phyloP scores from a whole-genome alignment of 2,329 filamentous ascomycete species.

The Colletotrichum viniferum region DNA sequence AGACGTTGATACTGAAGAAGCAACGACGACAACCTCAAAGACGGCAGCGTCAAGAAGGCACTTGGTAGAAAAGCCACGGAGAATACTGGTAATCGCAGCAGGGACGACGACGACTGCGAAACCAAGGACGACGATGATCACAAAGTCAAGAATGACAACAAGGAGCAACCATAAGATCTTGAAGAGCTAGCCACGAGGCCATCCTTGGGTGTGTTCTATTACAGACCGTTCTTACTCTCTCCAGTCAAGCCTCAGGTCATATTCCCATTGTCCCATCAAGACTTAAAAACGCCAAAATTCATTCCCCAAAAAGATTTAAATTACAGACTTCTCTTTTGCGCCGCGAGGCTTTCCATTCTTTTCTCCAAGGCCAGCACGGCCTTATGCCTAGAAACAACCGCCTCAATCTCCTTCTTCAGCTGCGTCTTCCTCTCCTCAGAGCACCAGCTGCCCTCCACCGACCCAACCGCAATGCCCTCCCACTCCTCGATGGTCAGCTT shows the following conservation, averaged over 20 bases:
- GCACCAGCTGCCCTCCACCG: conserved; percentile 71
- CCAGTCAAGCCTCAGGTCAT: neutral
- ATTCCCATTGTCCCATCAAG: neutral
- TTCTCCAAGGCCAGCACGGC: neutral
- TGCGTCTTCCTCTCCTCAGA: conserved; percentile 63
- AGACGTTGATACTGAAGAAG: neutral
- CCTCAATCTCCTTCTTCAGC: conserved; percentile 53
- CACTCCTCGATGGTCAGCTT: conserved; percentile 67
- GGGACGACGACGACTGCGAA: neutral
- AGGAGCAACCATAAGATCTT: neutral
- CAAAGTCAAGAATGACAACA: neutral
- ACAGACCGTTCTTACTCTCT: fast-evolving
- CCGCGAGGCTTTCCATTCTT: neutral
- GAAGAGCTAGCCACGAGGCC: fast-evolving
- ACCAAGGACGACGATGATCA: neutral
- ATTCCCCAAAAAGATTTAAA: neutral
- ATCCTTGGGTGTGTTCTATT: neutral
- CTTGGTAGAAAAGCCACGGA: too few species aligned
- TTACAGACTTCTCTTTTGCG: neutral
- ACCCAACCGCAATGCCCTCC: conserved; percentile 64
- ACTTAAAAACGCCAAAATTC: fast-evolving
- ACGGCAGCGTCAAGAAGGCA: neutral
- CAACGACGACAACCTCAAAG: neutral
- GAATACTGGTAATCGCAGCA: fast-evolving
- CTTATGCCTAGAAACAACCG: neutral